Base-by-base conservation (phyloP, 345 rosid genomes). In the Isatis tinctoria region DNA sequence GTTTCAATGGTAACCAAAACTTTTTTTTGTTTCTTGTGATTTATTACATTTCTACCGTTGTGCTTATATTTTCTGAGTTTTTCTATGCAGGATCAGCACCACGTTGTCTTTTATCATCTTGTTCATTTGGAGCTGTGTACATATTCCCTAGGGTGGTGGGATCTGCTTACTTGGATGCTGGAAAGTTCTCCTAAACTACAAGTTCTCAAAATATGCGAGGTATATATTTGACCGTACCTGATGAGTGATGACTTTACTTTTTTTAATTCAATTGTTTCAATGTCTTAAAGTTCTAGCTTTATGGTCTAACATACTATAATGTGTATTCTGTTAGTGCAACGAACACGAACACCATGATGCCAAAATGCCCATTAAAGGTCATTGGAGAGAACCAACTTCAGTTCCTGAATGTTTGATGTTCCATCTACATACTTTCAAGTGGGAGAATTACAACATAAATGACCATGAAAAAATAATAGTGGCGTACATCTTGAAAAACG, bases 281-380 rank as follows among this genome's bases (percentile, higher is more conserved):
- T 22, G 30, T 49, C 30, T 49, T 10, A n/a, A 10, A 20, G 27
- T 17, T 16, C 4, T 47, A 47, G 24, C 4, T 28, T 28, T 28
- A 28, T 28, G 32, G 32, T n/a, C n/a, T n/a, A n/a, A 49, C 8
- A 51, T 14, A 7, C 0, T 52, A 11, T 0, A 9, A 3, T n/a
- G n/a, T 24, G 1, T n/a, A 6, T 67, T 8, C 3, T 67, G 11
- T 10, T 37, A 67, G 61, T 52, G 72, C 11, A 1, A n/a, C n/a
- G n/a, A n/a, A n/a, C n/a, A 3, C 1, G 16, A 24, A 6, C 1
- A 4, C 11, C 0, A 0, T 0, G 11, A 9, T 16, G 4, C 2
- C 30, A 2, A 0, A 36, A 2, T 0, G 33, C 33, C 26, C 17
- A 39, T 37, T 16, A 0, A 39, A 9, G 27, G 35, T 37, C 1